Base-by-base conservation (phyloP, 1,139 yeast genomes). In the Magnusiomyces suaveolens region DNA sequence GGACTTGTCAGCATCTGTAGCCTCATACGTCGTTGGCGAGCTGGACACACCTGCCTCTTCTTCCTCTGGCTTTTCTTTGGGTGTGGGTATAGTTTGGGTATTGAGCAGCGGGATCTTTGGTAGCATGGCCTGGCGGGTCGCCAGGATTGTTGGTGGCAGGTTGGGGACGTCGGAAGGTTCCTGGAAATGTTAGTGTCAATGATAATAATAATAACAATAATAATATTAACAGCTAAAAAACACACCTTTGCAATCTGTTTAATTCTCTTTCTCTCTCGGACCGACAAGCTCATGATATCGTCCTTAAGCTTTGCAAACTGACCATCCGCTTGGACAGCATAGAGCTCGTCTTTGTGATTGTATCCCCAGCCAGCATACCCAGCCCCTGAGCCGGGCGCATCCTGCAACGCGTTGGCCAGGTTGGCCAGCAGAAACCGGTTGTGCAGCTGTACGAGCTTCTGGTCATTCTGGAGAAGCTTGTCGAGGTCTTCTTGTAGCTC, bases 261-360 rank as follows among this genome's bases (percentile, higher is more conserved):
- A 57, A 92, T 81, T 65, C 98, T 75, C 59, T 88, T 79, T 59
- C 98, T 73, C 67, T 92, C 98, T 59, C 87, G 77, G 1, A 85
- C 80, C 0, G 97, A 89, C 61, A 92, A 74, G 2, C 94, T 86
- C 83, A 92, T 80, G 50, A 92, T 87, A 68, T 88, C 94, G 64
- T 81, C 86, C 63, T 89, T 88, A 65, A 89, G 77, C 60, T 83
- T 80, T 64, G 88, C 95, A 68, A 87, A 83, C 67, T 87, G 95
- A 18, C 67, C 63, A 53, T 69, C 72, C 10, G 68, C 74, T 54
- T 64, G 63, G 53, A 62, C 66, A 52, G 60, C 60, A 4, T 60
- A 51, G 26, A 60, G 51, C 18, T 56, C 58, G 38, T 63, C 65
- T 52, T 64, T 60, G 26, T 63, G 59, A 72, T 59, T 79, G 69